These are phyloP conservation scores for Ophiocordyceps polyrhachis-furcata DNA, from an alignment of 2,329 filamentous ascomycete genomes.

Conservation along the genomic window DNA sequence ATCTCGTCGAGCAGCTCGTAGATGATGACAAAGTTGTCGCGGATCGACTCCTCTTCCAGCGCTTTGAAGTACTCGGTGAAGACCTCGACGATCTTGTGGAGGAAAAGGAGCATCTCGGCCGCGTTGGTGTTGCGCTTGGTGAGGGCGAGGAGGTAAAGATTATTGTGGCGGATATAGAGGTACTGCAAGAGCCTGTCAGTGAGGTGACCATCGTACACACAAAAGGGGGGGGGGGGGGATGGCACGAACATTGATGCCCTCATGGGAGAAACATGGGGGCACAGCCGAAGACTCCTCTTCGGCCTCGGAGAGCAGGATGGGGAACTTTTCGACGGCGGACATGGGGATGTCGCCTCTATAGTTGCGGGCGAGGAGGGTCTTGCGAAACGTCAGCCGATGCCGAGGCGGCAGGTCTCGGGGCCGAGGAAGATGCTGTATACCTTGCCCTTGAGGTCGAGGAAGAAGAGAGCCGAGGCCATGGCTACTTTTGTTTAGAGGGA, in stretches of 20 bases:
- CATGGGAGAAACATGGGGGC: slow-evolving; percentile 92
- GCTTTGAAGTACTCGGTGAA: slow-evolving; percentile 99
- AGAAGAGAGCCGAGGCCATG: slow-evolving; percentile 98
- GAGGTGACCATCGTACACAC: neutral
- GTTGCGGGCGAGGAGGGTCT: slow-evolving; percentile 93
- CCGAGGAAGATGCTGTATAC: slow-evolving; percentile 21
- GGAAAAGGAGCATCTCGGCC: slow-evolving; percentile 91
- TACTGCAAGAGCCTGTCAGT: slow-evolving; percentile 36
- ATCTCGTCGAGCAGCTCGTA: slow-evolving; percentile 98
- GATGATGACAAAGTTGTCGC: slow-evolving; percentile 98
- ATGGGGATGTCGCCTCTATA: slow-evolving; percentile 98
- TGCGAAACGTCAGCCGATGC: slow-evolving; percentile 19
- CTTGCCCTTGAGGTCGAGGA: slow-evolving; percentile 99
- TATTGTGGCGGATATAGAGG: slow-evolving; percentile 98
- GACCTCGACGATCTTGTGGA: slow-evolving; percentile 95
- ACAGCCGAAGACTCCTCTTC: slow-evolving; percentile 98
- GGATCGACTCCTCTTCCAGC: slow-evolving; percentile 93
- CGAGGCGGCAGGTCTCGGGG: neutral
- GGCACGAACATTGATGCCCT: slow-evolving; percentile 79
- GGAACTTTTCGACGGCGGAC: slow-evolving; percentile 97
- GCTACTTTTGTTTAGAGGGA: slow-evolving; percentile 7
- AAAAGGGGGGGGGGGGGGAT: neutral
- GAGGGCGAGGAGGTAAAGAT: slow-evolving; percentile 91
- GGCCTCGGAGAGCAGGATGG: slow-evolving; percentile 84
- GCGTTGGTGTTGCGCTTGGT: slow-evolving; percentile 99